Evolutionary conservation across 805 yeast genomes (phyloP), one percentile per base, ranked within the genome.

Genomic region (Ogataea chonburiensis): DNA sequence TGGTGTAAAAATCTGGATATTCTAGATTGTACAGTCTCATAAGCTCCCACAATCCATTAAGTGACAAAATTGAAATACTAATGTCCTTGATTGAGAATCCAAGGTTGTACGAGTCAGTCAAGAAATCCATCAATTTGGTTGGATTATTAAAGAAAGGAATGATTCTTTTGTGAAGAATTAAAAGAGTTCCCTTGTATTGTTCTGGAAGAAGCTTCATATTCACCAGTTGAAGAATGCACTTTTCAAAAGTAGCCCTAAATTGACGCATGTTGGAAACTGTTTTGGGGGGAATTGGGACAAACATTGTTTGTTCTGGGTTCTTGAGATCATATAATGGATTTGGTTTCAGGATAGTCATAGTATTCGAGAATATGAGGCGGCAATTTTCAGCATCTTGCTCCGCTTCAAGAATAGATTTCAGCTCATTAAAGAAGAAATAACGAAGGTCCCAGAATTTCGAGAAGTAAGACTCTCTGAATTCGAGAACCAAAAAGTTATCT

Each of bases 91-190:
- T 35, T 11, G 55, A 55, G 45, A 53, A 66, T 26, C 65, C 66
- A 15, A 49, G 36, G 47, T 84, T 71, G 55, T 87, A 89, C 3
- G 94, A 81, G 43, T 86, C 95, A 1, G 96, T 87, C 42, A 91
- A 67, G 57, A 91, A 93, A 64, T 91, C 98, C 96, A 93, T 89
- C 29, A 93, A 64, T 43, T 75, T 70, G 27, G 86, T 83, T 5
- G 98, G 95, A 46, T 79, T 80, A 28, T 75, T 71, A 71, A 87
- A 74, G 53, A 72, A 75, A 24, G 97, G 96, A 23, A 91, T 81
- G 26, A 93, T 71, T 43, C 94, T 67, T 56, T 86, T 87, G 60
- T 93, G 97, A 49, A 93, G 57, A 2, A 88, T 71, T 4, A 77
- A 63, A 38, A 91, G 65, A 5, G 81, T 68, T 2, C 81, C 66